Evolutionary conservation across 306 rosid genomes (phyloP).

Genomic region (Astragalus membranaceus): DNA sequence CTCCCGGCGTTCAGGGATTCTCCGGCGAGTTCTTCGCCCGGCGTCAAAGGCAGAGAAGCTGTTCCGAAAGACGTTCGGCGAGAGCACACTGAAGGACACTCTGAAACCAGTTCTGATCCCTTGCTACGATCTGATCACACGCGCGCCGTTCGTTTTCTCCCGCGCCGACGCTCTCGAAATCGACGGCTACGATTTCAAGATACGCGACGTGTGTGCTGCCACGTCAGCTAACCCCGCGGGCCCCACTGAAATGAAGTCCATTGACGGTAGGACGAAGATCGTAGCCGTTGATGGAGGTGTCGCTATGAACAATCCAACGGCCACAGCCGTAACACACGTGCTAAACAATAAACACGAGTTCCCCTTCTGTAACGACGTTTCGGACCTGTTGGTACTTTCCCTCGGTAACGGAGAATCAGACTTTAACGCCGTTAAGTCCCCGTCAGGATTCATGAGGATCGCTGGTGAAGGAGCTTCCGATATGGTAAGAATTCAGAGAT

Average conservation of each 20-base stretch:
- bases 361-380: constrained; percentile 69
- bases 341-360: constrained; percentile 88
- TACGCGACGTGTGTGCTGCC: constrained; percentile 74
- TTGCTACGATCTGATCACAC: constrained; percentile 83
- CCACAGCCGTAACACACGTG: constrained; percentile 83
- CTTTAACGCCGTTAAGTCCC: constrained; percentile 36
- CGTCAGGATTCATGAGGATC: constrained; percentile 47
- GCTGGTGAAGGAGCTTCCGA: constrained; percentile 94
- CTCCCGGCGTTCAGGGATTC: constrained; percentile 31
- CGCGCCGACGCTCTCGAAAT: constrained; percentile 91
- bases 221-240: constrained; percentile 44
- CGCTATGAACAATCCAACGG: constrained; percentile 91
- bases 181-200: constrained; percentile 91
- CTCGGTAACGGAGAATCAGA: constrained; percentile 85
- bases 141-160: constrained; percentile 87
- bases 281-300: constrained; percentile 75
- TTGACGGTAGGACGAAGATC: constrained; percentile 64
- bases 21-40: constrained; percentile 40
- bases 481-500: constrained; percentile 45
- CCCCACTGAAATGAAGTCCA: constrained; percentile 45
- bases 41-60: constrained; percentile 45
- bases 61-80: constrained; percentile 60
- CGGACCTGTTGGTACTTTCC: constrained; percentile 70
- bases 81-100: constrained; percentile 68
- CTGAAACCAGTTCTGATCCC: constrained; percentile 79